Conservation (phyloP, 129 eudicot genomes). For the Dittrichia graveolens region DNA sequence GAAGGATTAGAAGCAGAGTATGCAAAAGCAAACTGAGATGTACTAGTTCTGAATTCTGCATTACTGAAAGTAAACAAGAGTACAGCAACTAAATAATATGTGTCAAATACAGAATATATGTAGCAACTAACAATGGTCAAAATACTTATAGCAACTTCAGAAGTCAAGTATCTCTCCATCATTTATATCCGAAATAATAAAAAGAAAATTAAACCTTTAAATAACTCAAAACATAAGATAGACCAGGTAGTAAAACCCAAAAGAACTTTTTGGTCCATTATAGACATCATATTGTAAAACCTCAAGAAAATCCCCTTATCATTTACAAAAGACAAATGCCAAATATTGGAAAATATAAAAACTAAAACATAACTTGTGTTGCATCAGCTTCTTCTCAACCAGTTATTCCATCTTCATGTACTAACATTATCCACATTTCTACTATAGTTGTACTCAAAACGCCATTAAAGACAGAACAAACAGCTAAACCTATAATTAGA, state of each 20-base stretch:
- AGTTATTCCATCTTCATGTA: no score
- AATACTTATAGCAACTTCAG: neutral
- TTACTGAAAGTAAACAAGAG: conserved; percentile 10
- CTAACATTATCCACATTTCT: no score
- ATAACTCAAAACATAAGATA: conserved; percentile 6
- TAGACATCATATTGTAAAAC: neutral
- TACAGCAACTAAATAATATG: neutral
- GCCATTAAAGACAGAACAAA: no score
- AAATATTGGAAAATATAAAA: neutral
- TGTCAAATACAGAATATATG: neutral
- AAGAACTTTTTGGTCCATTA: neutral
- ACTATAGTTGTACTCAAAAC: no score
- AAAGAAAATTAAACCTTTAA: neutral
- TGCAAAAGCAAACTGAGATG: conserved; percentile 26
- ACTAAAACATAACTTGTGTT: no score
- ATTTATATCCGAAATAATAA: neutral
- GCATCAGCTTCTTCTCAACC: no score
- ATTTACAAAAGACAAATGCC: neutral
- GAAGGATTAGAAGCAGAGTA: conserved; percentile 26
- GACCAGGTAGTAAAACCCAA: neutral
- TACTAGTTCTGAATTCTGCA: conserved; percentile 2
- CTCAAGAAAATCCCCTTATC: neutral
- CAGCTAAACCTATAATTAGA: no score
- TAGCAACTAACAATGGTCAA: neutral
- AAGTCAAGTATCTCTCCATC: conserved; percentile 5